Evolutionary conservation across 495 filamentous ascomycete species (phyloP), one percentile per base, ranked within the genome.

Genomic region (Trichoderma virens): DNA sequence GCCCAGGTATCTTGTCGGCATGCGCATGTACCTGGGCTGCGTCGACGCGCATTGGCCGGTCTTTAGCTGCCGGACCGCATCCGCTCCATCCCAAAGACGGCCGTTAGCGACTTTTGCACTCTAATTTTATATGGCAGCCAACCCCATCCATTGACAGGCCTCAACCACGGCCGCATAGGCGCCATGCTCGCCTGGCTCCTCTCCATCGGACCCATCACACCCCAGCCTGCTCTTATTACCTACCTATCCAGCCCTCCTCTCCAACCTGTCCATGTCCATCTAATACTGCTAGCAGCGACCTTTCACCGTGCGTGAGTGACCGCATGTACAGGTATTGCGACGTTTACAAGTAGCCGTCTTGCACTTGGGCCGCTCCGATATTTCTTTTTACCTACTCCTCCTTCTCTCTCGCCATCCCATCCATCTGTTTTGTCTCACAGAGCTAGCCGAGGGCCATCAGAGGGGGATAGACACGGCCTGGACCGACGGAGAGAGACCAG

Each of bases 51-150:
- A 56, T 56, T 56, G 27, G 51, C 27, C 51, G 18, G 23, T 56
- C 51, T 56, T 28, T 56, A 28, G 51, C 51, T 56, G 51, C 51
- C 51, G 51, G 51, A 28, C 51, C 51, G 51, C 2, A 28, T 56
- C 51, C 51, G 25, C 51, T 28, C 51, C 27, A 27, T 56, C 6
- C 51, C 51, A 27, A 56, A 56, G 51, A 30, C 25, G 25, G 51
- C 51, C 51, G 51, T n/a, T 56, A 56, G 51, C 51, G 30, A 25
- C 51, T 56, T 56, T 30, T 56, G 27, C 51, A 30, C 51, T 56
- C 51, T 56, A 56, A 56, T 56, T 56, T 56, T 30, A 56, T 56
- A 56, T 56, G 51, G 51, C 51, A 56, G 51, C 51, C 51, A 56
- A 56, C 51, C 51, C 51, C 51, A 27, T 56, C 51, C 51, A 56